A percentile compares a stretch with the other conserved stretches of the same genome.
These are phyloP conservation scores for Solanum arcanum DNA, from an alignment of 257 asterid genomes.

Conservation along the genomic window DNA sequence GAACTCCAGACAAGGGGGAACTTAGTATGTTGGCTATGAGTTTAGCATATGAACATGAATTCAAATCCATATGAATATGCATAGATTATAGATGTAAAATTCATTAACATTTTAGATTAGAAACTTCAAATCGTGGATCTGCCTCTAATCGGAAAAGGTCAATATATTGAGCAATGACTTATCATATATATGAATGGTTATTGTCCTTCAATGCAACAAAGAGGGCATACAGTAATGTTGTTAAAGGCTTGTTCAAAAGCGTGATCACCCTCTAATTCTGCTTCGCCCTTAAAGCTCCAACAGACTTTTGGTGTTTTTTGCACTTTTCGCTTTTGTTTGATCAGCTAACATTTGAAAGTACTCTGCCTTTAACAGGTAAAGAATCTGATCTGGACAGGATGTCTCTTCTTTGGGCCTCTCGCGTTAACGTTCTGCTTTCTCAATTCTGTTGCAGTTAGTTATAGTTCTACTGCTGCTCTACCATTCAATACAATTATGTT, in stretches of 20 bases:
- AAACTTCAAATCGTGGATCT: background rate
- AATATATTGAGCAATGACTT: background rate
- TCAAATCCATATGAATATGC: background rate
- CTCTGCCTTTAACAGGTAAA: constrained; percentile 7
- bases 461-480: constrained; percentile 9
- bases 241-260: background rate
- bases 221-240: background rate
- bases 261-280: background rate
- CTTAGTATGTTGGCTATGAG: background rate
- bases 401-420: constrained; percentile 14
- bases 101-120: background rate
- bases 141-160: background rate
- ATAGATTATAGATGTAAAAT: background rate
- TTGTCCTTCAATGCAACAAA: background rate
- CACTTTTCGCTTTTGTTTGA: background rate
- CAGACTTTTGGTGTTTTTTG: background rate
- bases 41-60: background rate
- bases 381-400: constrained; percentile 11
- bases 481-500: constrained; percentile 3
- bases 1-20: background rate
- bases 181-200: background rate
- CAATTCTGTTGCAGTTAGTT: constrained; percentile 14
- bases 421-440: constrained; percentile 13
- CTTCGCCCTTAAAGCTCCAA: too few species aligned
- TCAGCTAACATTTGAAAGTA: background rate